Conservation (phyloP, 2,329 filamentous ascomycete species). For the Pyrenochaeta sp. region DNA sequence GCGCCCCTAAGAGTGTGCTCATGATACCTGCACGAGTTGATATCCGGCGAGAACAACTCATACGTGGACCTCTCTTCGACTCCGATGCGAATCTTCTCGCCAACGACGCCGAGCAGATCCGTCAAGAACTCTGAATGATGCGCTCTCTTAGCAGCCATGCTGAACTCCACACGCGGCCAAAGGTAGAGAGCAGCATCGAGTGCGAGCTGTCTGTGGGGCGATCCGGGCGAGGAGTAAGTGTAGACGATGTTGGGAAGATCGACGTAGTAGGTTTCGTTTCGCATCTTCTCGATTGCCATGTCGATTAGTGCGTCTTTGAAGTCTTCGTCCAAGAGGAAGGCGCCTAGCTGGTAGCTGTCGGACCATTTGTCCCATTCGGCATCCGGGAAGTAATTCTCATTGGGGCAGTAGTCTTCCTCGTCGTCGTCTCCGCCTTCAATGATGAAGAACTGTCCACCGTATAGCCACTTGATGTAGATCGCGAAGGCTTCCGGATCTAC, state of each 20-base stretch:
- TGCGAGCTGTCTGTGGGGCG: background rate
- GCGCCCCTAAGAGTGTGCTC: too few species aligned
- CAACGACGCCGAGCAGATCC: too few species aligned
- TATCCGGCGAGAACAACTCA: too few species aligned
- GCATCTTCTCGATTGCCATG: slow-evolving; percentile 5
- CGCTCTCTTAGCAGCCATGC: too few species aligned
- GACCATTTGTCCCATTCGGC: background rate
- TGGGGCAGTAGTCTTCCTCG: background rate
- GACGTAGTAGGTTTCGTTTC: background rate
- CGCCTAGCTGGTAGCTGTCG: slow-evolving; percentile 1
- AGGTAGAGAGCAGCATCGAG: too few species aligned
- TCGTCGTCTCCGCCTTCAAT: background rate
- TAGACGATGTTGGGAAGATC: background rate
- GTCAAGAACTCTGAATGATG: too few species aligned
- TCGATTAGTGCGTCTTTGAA: slow-evolving; percentile 11
- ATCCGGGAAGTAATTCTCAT: background rate
- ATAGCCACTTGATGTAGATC: slow-evolving; percentile 10
- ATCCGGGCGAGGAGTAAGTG: background rate
- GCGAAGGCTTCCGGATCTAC: background rate
- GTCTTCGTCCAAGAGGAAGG: slow-evolving; percentile 7
- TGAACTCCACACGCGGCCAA: too few species aligned
- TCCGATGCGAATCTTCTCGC: too few species aligned
- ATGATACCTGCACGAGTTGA: too few species aligned
- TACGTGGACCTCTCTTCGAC: too few species aligned
- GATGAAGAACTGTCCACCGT: background rate